A percentile compares a stretch with the other conserved stretches of the same genome.
phyloP scores from a whole-genome alignment of 179 eudicot species.

The Silene noctiflora region DNA sequence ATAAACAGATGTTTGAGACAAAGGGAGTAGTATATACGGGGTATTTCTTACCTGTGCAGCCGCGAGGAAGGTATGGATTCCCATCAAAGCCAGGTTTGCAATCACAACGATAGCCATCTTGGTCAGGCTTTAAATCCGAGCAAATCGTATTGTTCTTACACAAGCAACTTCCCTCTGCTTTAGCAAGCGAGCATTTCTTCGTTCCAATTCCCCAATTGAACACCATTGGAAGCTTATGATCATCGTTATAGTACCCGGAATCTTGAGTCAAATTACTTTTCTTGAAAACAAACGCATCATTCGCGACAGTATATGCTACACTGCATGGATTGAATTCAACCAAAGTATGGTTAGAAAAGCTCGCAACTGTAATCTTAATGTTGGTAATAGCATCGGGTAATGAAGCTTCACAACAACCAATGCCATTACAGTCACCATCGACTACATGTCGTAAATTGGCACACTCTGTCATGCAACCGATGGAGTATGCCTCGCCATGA shows the following conservation, averaged over 20 bases:
- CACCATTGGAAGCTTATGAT: conserved; percentile 14
- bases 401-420: conserved; percentile 32
- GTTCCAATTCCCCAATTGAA: conserved; percentile 30
- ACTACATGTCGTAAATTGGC: not conserved
- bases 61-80: not conserved
- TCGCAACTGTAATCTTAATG: not conserved
- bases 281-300: conserved; percentile 1
- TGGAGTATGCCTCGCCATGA: not conserved
- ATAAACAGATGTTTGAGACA: no score
- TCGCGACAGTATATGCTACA: conserved; percentile 21
- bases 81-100: not conserved
- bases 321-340: conserved; percentile 28
- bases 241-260: not conserved
- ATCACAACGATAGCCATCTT: not conserved
- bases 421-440: conserved; percentile 29
- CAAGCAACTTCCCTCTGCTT: not conserved
- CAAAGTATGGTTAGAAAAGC: not conserved
- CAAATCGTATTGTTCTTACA: not conserved
- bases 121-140: not conserved
- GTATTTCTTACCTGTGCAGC: not conserved
- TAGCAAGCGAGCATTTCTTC: not conserved
- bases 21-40: no score
- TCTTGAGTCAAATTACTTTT: not conserved
- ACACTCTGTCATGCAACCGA: conserved; percentile 33
- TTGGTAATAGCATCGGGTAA: conserved; percentile 23